phyloP scores from a whole-genome alignment of 1,139 yeast genomes.

The Pichia sp. region DNA sequence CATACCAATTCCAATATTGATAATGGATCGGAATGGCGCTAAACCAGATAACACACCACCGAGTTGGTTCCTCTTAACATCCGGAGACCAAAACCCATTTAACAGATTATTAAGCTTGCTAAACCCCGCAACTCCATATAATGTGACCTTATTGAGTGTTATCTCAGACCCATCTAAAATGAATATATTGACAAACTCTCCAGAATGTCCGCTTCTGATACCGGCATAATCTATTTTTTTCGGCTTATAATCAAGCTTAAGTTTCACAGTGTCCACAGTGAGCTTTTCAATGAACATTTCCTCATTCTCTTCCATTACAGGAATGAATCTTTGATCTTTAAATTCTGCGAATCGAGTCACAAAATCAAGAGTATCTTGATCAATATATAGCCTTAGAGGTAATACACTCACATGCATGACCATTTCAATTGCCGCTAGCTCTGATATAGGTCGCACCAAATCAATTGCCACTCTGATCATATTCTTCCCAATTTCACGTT shows the following conservation, averaged over 20 bases:
- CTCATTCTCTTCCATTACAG: constrained; percentile 56
- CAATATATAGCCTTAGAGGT: constrained; percentile 79
- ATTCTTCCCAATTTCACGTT: constrained; percentile 60
- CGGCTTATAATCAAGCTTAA: constrained; percentile 87
- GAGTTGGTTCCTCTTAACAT: constrained; percentile 70
- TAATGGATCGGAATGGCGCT: constrained; percentile 72
- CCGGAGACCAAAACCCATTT: constrained; percentile 77
- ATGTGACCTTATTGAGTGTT: constrained; percentile 48
- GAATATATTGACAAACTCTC: constrained; percentile 83
- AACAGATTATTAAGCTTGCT: constrained; percentile 49
- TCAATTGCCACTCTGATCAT: constrained; percentile 52
- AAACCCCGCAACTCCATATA: constrained; percentile 76
- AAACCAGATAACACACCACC: constrained; percentile 77
- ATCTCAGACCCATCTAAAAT: constrained; percentile 80
- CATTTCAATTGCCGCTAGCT: constrained; percentile 64
- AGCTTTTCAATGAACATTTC: constrained; percentile 63
- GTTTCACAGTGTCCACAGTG: constrained; percentile 50
- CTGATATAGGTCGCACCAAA: constrained; percentile 59
- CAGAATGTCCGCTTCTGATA: constrained; percentile 74
- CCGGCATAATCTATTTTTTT: constrained; percentile 82
- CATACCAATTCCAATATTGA: constrained; percentile 73
- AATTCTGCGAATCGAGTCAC: constrained; percentile 73
- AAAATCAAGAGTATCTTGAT: constrained; percentile 90
- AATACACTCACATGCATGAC: constrained; percentile 47
- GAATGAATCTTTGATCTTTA: constrained; percentile 59